Evolutionary conservation across 1,139 yeast genomes (phyloP).

Genomic region (Suhomyces anneliseae): DNA sequence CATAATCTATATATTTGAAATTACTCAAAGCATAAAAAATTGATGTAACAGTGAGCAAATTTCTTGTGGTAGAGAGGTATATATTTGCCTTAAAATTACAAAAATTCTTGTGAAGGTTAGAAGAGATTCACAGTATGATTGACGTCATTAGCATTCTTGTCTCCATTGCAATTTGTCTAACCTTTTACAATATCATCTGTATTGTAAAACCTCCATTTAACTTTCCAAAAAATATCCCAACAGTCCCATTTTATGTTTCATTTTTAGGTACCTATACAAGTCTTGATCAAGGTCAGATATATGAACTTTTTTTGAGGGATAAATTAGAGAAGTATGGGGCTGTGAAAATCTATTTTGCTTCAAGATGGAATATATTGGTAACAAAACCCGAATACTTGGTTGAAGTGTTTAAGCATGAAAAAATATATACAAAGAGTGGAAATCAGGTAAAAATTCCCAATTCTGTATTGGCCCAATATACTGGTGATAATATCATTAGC

Average conservation of each 20-base stretch:
- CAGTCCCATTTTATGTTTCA: constrained; percentile 61
- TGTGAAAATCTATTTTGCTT: constrained; percentile 60
- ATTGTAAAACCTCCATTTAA: constrained; percentile 31
- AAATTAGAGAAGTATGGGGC: constrained; percentile 46
- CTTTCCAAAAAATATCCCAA: constrained; percentile 50
- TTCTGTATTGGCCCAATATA: constrained; percentile 54
- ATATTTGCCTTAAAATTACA: not conserved
- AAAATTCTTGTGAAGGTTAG: not conserved
- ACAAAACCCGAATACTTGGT: constrained; percentile 48
- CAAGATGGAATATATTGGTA: constrained; percentile 61
- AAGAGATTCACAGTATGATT: not conserved
- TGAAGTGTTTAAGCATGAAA: constrained; percentile 51
- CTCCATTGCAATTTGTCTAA: not conserved
- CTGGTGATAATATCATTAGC: constrained; percentile 64
- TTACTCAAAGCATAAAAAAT: not conserved
- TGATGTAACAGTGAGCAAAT: not conserved
- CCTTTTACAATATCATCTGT: constrained; percentile 8
- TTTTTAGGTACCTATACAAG: constrained; percentile 47
- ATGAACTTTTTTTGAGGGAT: constrained; percentile 22
- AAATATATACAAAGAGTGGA: constrained; percentile 57
- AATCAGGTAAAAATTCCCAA: constrained; percentile 60
- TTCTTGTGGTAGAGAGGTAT: not conserved
- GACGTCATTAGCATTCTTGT: not conserved
- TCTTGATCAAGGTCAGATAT: constrained; percentile 53
- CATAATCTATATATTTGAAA: too few relatives aligned